A percentile compares a stretch with the other conserved stretches of the same genome.
phyloP scores from a whole-genome alignment of 768 basidiomycete species.

The Tulasnella calospora region DNA sequence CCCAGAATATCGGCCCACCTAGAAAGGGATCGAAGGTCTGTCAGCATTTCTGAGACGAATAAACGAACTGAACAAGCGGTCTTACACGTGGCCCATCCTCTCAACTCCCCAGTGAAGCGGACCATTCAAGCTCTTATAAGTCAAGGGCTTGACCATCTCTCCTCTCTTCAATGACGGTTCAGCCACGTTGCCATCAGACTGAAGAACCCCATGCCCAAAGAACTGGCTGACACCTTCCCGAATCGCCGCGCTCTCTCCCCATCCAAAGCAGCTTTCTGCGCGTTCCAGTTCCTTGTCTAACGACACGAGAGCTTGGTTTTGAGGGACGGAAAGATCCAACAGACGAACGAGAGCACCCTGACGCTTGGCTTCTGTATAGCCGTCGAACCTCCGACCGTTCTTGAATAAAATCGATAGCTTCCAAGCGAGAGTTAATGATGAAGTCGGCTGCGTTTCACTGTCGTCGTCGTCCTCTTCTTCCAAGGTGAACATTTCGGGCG shows the following conservation, averaged over 20 bases:
- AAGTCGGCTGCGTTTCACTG: not conserved
- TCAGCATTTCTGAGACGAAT: not conserved
- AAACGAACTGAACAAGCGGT: not conserved
- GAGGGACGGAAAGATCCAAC: not conserved
- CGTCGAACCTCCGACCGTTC: not conserved
- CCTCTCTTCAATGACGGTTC: not conserved
- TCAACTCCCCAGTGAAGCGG: conserved; percentile 41
- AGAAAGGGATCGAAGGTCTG: not conserved
- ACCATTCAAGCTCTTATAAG: not conserved
- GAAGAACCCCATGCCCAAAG: not conserved
- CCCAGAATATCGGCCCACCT: not conserved
- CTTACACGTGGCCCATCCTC: conserved; percentile 29
- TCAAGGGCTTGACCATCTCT: not conserved
- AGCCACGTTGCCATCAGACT: not conserved
- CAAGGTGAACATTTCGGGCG: not conserved
- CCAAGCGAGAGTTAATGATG: not conserved
- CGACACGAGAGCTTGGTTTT: conserved; percentile 50
- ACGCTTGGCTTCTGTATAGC: not conserved
- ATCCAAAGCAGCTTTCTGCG: not conserved
- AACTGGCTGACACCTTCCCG: conserved; percentile 45
- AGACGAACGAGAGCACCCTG: not conserved
- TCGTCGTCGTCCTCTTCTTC: not conserved
- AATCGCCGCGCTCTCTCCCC: conserved; percentile 68
- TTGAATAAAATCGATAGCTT: not conserved
- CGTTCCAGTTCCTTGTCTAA: not conserved